Conservation (phyloP, 768 basidiomycete genomes). For the Daedaleopsis nitida region DNA sequence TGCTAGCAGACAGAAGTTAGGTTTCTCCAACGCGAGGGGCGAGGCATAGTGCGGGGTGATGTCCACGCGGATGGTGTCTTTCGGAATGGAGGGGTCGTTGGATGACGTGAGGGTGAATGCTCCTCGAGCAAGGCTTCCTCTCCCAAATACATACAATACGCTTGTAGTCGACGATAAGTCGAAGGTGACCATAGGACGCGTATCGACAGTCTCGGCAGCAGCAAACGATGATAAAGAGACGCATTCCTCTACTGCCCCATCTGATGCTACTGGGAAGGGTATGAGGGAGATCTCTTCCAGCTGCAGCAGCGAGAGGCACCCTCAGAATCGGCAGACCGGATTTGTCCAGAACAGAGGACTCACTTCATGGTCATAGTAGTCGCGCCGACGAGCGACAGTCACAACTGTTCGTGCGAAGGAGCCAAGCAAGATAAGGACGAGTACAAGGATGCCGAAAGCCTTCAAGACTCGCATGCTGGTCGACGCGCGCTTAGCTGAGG, state of each 20-base stretch:
- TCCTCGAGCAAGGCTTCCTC: slow-evolving; percentile 15
- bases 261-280: background rate
- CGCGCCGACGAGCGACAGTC: background rate
- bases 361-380: background rate
- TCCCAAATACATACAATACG: slow-evolving; percentile 18
- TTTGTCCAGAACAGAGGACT: background rate
- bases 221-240: background rate
- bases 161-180: slow-evolving; percentile 15
- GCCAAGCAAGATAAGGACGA: background rate
- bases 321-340: background rate
- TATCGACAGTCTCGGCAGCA: background rate
- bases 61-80: slow-evolving; percentile 19
- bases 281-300: background rate
- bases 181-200: slow-evolving; percentile 6
- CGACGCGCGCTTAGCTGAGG: background rate
- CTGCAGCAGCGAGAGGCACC: background rate
- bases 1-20: slow-evolving; percentile 23
- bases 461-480: background rate
- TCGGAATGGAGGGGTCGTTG: background rate
- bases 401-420: background rate
- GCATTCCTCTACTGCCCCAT: slow-evolving; percentile 23
- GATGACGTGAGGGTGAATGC: slow-evolving; percentile 16
- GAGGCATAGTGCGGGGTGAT: slow-evolving; percentile 5
- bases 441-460: background rate
- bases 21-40: background rate